Evolutionary conservation across 2,329 filamentous ascomycete genomes (phyloP).

Genomic region (Nigrospora sphaerica): DNA sequence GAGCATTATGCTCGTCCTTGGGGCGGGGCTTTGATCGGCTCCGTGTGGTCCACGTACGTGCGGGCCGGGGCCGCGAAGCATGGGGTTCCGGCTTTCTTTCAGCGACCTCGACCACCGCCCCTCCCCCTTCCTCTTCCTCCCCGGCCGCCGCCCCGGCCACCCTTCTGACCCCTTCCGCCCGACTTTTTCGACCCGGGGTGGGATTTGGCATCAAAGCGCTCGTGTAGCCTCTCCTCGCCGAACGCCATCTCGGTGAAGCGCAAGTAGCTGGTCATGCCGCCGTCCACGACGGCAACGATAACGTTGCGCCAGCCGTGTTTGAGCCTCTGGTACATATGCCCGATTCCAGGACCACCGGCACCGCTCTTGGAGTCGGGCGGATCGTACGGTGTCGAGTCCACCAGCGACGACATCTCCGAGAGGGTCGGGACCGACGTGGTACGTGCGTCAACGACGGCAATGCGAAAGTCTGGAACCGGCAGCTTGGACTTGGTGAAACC

Average conservation of each 20-base stretch:
- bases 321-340: constrained; percentile 62
- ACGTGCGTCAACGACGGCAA: constrained; percentile 74
- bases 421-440: constrained; percentile 66
- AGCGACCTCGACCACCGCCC: constrained; percentile 7
- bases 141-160: constrained; percentile 10
- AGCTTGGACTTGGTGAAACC: constrained; percentile 75
- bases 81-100: background rate
- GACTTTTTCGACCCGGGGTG: constrained; percentile 16
- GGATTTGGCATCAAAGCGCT: constrained; percentile 38
- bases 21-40: too few relatives aligned
- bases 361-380: constrained; percentile 44
- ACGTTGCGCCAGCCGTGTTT: constrained; percentile 82
- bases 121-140: constrained; percentile 10
- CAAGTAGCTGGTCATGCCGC: constrained; percentile 84
- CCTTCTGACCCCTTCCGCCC: constrained; percentile 8
- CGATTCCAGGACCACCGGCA: constrained; percentile 26
- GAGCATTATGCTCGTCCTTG: too few relatives aligned
- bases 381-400: constrained; percentile 67
- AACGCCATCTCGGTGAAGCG: constrained; percentile 76
- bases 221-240: constrained; percentile 64
- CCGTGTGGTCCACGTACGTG: too few relatives aligned
- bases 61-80: too few relatives aligned
- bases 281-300: constrained; percentile 80
- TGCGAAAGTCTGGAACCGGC: constrained; percentile 72
- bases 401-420: constrained; percentile 60